These are phyloP conservation scores for Sarocladiaceae sp. DNA, from an alignment of 2,329 filamentous ascomycete genomes.

Conservation along the genomic window DNA sequence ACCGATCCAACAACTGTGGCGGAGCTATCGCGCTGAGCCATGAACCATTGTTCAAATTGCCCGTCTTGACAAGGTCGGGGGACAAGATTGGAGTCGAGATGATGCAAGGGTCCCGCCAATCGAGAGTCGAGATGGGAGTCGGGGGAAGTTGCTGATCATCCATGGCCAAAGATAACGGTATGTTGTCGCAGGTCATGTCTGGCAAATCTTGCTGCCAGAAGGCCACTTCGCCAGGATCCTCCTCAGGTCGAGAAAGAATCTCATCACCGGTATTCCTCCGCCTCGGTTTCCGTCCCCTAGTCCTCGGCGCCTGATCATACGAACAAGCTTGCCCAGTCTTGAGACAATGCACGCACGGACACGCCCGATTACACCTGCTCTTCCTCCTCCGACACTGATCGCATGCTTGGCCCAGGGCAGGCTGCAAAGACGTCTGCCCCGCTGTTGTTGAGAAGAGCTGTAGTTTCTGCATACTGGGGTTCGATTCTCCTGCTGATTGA, in stretches of 20 bases:
- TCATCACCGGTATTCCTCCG: neutral
- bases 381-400: conserved; percentile 11
- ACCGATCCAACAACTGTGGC: neutral
- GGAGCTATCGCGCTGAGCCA: neutral
- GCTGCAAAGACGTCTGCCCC: conserved; percentile 4
- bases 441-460: conserved; percentile 6
- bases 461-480: neutral
- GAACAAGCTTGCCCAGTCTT: conserved; percentile 9
- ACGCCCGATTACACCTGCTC: conserved; percentile 7
- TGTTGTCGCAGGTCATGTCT: neutral
- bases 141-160: neutral
- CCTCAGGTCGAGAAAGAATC: neutral
- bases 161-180: neutral
- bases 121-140: neutral
- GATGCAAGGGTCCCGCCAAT: neutral
- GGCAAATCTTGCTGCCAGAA: neutral
- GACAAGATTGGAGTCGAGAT: neutral
- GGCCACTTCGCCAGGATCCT: neutral
- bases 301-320: conserved; percentile 8
- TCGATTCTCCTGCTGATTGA: neutral
- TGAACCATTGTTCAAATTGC: neutral
- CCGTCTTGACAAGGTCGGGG: neutral
- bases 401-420: conserved; percentile 10
- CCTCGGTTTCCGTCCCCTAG: conserved; percentile 8
- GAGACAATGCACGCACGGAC: conserved; percentile 4